Base-by-base conservation (phyloP, 306 rosid genomes). In the Calophaca sinica region DNA sequence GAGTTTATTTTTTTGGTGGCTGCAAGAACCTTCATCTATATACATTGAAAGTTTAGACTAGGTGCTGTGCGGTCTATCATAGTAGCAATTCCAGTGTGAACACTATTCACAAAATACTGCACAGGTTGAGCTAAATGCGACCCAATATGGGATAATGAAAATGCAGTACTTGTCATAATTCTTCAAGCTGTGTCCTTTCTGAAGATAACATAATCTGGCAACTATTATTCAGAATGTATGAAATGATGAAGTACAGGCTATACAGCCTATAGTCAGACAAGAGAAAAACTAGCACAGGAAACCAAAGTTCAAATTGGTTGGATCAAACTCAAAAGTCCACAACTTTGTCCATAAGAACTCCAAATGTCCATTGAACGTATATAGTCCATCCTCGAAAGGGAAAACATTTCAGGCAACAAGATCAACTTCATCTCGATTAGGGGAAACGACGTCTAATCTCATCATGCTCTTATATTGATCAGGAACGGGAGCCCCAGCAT, bases 391-490 rank as follows among this genome's bases (percentile, higher is more conserved):
- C 76, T 69, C 33, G 63, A 67, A 62, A 53, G 45, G 59, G 49
- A 14, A 12, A 7, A 13, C 36, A 61, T 57, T 69, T 89, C 86
- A 89, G 53, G 93, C 86, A 2, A 91, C 89, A 57, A 90, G 92
- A 83, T 91, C 96, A 64, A 75, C 86, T 81, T 93, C 98, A 67
- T 93, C 98, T 10, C 90, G 84, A 12, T 79, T 82, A 1, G 93
- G 96, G 36, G 89, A 82, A 84, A 90, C 93, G 13, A 93, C 94
- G 62, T 90, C 98, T 73, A 93, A 79, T 88, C 98, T 86, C 98
- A 93, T 89, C 94, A 93, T 88, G 77, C 94, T 90, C 67, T 77
- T 84, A 69, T 88, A 86, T 36, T 75, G 85, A 73, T 87, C 74
- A 6, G 96, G 96, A 83, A 88, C 53, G 3, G 86, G 88, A 78